Percentiles rank a stretch among this genome's conserved stretches.
Conservation (phyloP, 108 stramenopile species). For the Pinguiococcus pyrenoidosus region DNA sequence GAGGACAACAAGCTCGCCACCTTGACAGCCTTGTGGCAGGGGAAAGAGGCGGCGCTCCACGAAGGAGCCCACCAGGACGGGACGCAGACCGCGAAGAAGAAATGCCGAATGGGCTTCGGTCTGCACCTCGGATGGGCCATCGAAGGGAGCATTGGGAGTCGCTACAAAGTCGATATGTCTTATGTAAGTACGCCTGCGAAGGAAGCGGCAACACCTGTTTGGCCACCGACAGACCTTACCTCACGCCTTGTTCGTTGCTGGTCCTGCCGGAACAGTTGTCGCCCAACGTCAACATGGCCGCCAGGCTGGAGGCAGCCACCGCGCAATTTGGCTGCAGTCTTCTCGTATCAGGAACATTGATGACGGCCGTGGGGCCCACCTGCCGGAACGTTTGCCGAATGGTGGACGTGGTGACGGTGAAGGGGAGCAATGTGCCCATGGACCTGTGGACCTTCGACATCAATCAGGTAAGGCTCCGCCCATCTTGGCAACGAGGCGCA, state of each 20-base stretch:
- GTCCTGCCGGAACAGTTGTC: too few relatives aligned
- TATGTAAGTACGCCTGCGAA: too few relatives aligned
- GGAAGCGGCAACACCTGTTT: too few relatives aligned
- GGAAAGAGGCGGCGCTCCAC: too few relatives aligned
- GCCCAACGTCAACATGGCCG: conserved; percentile 86
- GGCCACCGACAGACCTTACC: too few relatives aligned
- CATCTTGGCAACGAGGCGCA: too few relatives aligned
- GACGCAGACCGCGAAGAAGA: conserved; percentile 13
- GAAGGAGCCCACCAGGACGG: too few relatives aligned
- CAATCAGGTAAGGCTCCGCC: too few relatives aligned
- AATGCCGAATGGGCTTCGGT: conserved; percentile 49
- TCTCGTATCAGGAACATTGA: conserved; percentile 47
- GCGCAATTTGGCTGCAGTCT: conserved; percentile 69
- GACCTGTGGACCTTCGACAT: conserved; percentile 31
- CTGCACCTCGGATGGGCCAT: conserved; percentile 62
- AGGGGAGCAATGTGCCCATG: conserved; percentile 36
- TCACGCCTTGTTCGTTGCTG: too few relatives aligned
- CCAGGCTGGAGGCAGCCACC: conserved; percentile 73
- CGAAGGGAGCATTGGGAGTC: conserved; percentile 70
- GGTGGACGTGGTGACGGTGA: conserved; percentile 37
- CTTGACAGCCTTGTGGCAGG: too few relatives aligned
- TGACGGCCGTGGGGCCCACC: too few relatives aligned
- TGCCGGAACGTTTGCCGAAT: conserved; percentile 31
- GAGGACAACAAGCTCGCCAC: too few relatives aligned
- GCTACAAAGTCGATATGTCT: conserved; percentile 76